Evolutionary conservation across 139 green algal genomes (phyloP).

Genomic region (Asterochloris sp.): DNA sequence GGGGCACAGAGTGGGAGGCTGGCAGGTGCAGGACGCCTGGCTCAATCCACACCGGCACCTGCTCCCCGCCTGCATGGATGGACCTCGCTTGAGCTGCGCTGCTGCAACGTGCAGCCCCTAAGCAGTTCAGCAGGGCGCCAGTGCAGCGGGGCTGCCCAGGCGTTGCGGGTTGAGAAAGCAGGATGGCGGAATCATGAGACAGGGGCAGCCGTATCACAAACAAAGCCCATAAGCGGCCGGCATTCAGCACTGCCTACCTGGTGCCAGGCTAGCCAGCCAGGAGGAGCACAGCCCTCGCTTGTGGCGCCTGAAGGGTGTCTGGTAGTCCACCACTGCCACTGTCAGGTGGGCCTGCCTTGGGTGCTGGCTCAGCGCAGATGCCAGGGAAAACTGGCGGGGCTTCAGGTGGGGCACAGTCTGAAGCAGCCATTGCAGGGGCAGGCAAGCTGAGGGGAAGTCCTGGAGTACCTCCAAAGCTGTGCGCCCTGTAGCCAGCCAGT

Average conservation of each 20-base stretch:
- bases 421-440: constrained; percentile 82
- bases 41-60: constrained; percentile 75
- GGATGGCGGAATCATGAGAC: background rate
- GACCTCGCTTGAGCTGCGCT: background rate
- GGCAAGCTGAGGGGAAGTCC: constrained; percentile 73
- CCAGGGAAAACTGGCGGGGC: constrained; percentile 87
- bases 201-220: background rate
- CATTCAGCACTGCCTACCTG: background rate
- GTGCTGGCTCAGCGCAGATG: constrained; percentile 62
- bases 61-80: no score
- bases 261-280: constrained; percentile 65
- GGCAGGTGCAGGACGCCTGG: constrained; percentile 63
- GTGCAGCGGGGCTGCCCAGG: background rate
- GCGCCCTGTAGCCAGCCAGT: constrained; percentile 24
- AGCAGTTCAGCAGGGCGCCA: background rate
- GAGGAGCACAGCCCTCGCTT: constrained; percentile 76
- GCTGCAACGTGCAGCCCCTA: background rate
- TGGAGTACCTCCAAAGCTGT: constrained; percentile 77
- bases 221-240: no score
- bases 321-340: constrained; percentile 79
- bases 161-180: background rate
- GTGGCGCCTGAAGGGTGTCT: constrained; percentile 37
- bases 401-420: constrained; percentile 65
- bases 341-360: constrained; percentile 60
- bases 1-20: constrained; percentile 24